Evolutionary conservation across 2,329 filamentous ascomycete genomes (phyloP).

Genomic region (Cladosporium cucumerinum): DNA sequence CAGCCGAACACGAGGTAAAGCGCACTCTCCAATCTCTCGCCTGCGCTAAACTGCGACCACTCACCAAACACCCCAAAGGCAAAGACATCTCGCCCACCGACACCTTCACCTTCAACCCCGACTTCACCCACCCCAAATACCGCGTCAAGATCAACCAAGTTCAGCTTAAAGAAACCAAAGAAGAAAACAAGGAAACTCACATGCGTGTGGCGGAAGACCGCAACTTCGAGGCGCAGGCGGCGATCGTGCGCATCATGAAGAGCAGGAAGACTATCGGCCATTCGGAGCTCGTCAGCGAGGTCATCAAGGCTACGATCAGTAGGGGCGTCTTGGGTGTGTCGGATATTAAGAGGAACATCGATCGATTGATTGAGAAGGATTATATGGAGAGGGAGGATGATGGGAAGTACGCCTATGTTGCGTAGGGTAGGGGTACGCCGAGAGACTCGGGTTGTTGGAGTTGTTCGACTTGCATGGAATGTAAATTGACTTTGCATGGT

Average conservation of each 20-base stretch:
- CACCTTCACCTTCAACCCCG: conserved; percentile 76
- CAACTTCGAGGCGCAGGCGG: conserved; percentile 94
- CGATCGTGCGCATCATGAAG: conserved; percentile 97
- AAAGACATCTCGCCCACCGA: conserved; percentile 72
- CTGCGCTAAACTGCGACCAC: conserved; percentile 80
- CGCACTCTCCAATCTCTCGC: conserved; percentile 93
- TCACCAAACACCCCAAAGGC: conserved; percentile 80
- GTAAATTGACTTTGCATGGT: too few species aligned
- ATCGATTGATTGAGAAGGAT: conserved; percentile 91
- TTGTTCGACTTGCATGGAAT: too few species aligned
- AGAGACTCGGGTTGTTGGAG: too few species aligned
- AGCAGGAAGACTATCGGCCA: conserved; percentile 82
- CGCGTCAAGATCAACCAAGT: conserved; percentile 99
- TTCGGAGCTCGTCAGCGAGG: conserved; percentile 82
- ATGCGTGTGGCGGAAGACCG: conserved; percentile 83
- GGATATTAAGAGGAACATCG: conserved; percentile 96
- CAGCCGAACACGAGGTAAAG: conserved; percentile 71
- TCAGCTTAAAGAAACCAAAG: conserved; percentile 90
- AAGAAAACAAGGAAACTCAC: conserved; percentile 92
- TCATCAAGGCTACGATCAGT: conserved; percentile 84
- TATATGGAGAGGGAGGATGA: conserved; percentile 78
- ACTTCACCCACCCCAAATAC: conserved; percentile 76
- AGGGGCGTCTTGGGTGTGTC: conserved; percentile 79
- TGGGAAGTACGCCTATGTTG: conserved; percentile 51
- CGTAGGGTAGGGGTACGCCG: conserved; percentile 26